Percentiles rank a stretch among this genome's conserved stretches.
Evolutionary conservation across 345 rosid genomes (phyloP).

Genomic region (Boechera stricta): DNA sequence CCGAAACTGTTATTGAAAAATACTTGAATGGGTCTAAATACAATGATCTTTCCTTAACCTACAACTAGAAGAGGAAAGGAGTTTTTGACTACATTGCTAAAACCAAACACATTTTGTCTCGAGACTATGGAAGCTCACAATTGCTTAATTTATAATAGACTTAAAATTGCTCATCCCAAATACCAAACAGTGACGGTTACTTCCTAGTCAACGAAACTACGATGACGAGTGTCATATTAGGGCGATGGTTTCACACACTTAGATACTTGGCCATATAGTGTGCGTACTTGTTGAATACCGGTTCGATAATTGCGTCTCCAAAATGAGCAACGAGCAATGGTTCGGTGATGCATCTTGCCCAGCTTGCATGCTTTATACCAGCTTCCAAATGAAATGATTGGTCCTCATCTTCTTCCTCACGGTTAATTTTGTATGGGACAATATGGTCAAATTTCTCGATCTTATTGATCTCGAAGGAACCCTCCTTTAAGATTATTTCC

Average conservation of each 20-base stretch:
- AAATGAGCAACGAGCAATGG: conserved; percentile 62
- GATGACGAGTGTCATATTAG: conserved; percentile 26
- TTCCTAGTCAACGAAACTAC: conserved; percentile 11
- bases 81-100: no score
- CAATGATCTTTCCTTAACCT: no score
- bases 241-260: conserved; percentile 24
- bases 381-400: conserved; percentile 12
- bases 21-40: no score
- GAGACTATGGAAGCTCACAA: no score
- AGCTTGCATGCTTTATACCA: conserved; percentile 47
- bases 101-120: no score
- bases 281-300: conserved; percentile 48
- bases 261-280: conserved; percentile 28
- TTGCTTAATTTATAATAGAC: no score
- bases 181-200: not conserved
- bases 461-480: conserved; percentile 44
- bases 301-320: conserved; percentile 47
- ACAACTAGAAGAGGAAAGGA: no score
- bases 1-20: no score
- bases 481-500: conserved; percentile 37
- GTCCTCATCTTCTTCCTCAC: not conserved
- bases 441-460: conserved; percentile 25
- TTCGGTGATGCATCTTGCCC: conserved; percentile 59
- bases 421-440: conserved; percentile 23
- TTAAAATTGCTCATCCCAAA: not conserved